phyloP scores from a whole-genome alignment of 139 green algal genomes.

The Chlorella sp. region DNA sequence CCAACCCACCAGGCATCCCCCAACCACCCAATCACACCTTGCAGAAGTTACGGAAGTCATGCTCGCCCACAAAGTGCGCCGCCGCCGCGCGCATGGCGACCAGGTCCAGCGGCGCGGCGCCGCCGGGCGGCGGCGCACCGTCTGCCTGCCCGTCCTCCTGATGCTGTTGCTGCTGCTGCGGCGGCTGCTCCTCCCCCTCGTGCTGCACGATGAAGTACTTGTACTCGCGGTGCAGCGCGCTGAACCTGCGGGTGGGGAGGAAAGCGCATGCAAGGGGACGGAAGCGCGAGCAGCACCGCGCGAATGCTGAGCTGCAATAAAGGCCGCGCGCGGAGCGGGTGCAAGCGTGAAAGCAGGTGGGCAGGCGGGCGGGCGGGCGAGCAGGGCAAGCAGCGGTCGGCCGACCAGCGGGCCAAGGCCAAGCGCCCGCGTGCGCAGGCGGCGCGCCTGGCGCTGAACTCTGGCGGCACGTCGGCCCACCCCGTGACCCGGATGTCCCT shows the following conservation, averaged over 20 bases:
- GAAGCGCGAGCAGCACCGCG: no score
- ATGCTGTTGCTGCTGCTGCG: neutral
- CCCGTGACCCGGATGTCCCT: slow-evolving; percentile 81
- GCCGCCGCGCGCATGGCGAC: slow-evolving; percentile 77
- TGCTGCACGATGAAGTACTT: slow-evolving; percentile 85
- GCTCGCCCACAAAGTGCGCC: slow-evolving; percentile 74
- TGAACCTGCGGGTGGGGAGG: slow-evolving; percentile 63
- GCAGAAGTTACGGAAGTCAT: slow-evolving; percentile 98
- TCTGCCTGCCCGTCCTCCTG: neutral
- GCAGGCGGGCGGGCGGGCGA: no score
- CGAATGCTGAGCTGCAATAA: no score
- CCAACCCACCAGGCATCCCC: neutral
- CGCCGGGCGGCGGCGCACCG: no score
- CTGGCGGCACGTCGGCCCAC: slow-evolving; percentile 67
- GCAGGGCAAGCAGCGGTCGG: no score
- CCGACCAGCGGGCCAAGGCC: no score
- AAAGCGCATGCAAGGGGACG: neutral
- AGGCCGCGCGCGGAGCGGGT: no score
- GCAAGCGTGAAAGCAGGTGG: no score
- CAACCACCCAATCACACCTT: slow-evolving; percentile 53
- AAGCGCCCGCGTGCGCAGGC: no score
- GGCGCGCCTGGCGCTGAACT: slow-evolving; percentile 83
- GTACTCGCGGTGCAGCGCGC: slow-evolving; percentile 75
- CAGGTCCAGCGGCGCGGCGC: slow-evolving; percentile 65
- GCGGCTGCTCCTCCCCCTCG: neutral